Evolutionary conservation across 371 early-diverging fungal genomes (phyloP), one percentile per base, ranked within the genome.

Genomic region (Apophysomyces variabilis): DNA sequence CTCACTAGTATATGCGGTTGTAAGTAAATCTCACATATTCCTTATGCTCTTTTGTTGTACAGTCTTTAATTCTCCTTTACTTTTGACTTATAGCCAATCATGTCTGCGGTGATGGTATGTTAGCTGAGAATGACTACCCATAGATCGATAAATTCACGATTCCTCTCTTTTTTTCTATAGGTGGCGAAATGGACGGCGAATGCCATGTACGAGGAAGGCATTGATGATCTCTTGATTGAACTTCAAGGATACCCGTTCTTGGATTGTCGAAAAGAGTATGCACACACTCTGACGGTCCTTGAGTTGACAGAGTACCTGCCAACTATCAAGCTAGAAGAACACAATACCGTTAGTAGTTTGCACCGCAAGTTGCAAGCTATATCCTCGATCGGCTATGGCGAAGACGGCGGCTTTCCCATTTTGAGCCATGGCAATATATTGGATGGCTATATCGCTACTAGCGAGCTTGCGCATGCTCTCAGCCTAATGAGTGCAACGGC

Each of bases 121-220:
- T n/a, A 12, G 9, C 12, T 45, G n/a, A 26, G 32, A n/a, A 43
- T 26, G 14, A 32, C 58, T 26, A 3, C 38, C 32, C 18, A 36
- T 5, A 38, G 12, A 0, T 58, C 26, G 37, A 58, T 54, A 38
- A 36, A 5, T 37, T 3, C 38, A 37, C 46, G 18, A 58, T 38
- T 18, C 7, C 57, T 26, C 38, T 41, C 38, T 47, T 32, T 59
- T 59, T 62, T 44, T 38, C 47, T 26, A 4, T 56, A 74, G 74
- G 68, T 79, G 39, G 76, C 80, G 1, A 97, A 96, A 68, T 96
- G 95, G 95, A 87, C 91, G 3, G 93, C 92, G 11, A 96, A 96
- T 67, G 88, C 90, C 4, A 79, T 82, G 65, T 86, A 90, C 67
- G 85, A 84, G 7, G 90, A 89, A 66, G 94, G 94, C 7, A 89